Base-by-base conservation (phyloP, 371 early-diverging fungal genomes). In the Lichtheimia corymbifera region DNA sequence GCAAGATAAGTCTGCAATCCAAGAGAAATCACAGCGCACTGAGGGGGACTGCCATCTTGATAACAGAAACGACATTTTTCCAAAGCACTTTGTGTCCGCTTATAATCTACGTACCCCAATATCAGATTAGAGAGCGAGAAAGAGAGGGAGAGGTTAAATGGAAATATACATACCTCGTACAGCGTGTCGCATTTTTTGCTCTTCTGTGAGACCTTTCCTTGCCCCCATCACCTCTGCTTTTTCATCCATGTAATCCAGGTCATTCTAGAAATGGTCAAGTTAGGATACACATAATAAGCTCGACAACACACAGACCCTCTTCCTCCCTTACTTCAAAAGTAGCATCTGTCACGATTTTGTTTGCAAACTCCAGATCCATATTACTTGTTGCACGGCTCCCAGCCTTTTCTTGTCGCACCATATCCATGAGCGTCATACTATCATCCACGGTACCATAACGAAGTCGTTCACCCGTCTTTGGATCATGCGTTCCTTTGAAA, bases 231-330 rank as follows among this genome's bases (percentile, higher is more conserved):
- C 81, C 62, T 95, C 95, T 2, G 88, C 85, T 24, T 91, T 85
- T 17, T 96, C 97, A 70, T 97, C 97, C 86, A 95, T 84, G 56
- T 97, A 95, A 57, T 97, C 97, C n/a, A 84, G 64, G 54, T 88
- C 85, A 66, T 89, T 85, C 77, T 85, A 73, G 5, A 58, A 20
- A 30, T 28, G 51, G 56, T 14, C 22, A 47, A 47, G 47, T 47
- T 18, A 44, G 44, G n/a, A 58, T 12, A 30, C 41, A 24, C 40
- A 22, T n/a, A 49, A 55, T 57, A 52, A 12, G 45, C 24, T 45
- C 28, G 22, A 5, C 27, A 30, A 5, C 27, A 30, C 5, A 50
- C 63, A 35, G 17, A 54, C 35, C 35, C 35, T 9, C 28, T 5
- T 0, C 35, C 28, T 5, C 4, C 2, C 35, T 2, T 73, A 76